Conservation (phyloP, 768 basidiomycete species). For the Leccinum pellstonianum region DNA sequence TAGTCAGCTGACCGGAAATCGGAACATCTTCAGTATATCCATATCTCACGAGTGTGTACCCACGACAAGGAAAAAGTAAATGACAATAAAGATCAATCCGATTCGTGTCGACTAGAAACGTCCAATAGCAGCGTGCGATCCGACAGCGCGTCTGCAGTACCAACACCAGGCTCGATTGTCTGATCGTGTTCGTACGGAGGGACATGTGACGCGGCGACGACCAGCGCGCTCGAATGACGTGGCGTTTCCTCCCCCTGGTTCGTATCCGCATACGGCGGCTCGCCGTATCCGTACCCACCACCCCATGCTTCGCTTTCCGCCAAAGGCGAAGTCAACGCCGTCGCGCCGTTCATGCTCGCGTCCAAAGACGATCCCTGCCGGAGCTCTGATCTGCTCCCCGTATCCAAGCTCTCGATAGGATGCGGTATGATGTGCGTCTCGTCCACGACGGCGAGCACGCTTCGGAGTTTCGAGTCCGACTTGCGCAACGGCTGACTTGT, state of each 20-base stretch:
- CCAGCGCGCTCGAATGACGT: conserved; percentile 37
- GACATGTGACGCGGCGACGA: conserved; percentile 19
- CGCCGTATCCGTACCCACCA: conserved; percentile 37
- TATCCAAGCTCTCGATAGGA: conserved; percentile 26
- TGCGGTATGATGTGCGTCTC: conserved; percentile 46
- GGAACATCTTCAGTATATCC: neutral
- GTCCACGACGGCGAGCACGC: conserved; percentile 69
- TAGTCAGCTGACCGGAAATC: neutral
- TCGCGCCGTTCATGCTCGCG: conserved; percentile 25
- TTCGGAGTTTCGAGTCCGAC: conserved; percentile 66
- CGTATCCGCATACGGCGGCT: conserved; percentile 34
- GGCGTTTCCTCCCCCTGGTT: conserved; percentile 45
- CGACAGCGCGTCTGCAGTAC: conserved; percentile 20
- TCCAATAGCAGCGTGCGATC: conserved; percentile 31
- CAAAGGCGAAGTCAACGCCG: conserved; percentile 5
- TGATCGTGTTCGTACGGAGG: conserved; percentile 26
- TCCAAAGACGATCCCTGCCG: conserved; percentile 27
- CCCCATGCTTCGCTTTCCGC: conserved; percentile 39
- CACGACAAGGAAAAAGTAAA: neutral
- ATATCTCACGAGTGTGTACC: conserved; percentile 1
- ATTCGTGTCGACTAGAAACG: conserved; percentile 6
- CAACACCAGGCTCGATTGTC: conserved; percentile 15
- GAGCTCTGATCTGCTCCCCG: conserved; percentile 17
- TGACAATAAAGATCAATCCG: conserved; percentile 13
- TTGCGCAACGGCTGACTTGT: conserved; percentile 46